Percentiles rank a stretch among this genome's conserved stretches.
These are phyloP conservation scores for Globisporangium radiosum DNA, from an alignment of 352 stramenopile genomes.

Conservation along the genomic window DNA sequence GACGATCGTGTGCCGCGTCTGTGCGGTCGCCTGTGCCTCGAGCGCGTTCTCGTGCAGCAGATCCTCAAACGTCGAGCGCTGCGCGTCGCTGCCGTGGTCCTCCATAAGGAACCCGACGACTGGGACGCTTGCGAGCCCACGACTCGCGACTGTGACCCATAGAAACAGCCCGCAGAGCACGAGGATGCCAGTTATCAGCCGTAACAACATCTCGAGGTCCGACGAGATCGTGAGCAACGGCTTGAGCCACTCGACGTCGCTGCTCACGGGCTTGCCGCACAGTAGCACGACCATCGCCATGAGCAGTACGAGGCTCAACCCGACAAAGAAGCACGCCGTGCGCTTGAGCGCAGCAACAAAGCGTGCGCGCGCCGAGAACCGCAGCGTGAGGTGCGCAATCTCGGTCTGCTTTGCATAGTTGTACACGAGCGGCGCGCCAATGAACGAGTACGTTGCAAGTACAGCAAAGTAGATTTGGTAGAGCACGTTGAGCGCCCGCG, in stretches of 20 bases:
- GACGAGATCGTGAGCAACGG: slow-evolving; percentile 71
- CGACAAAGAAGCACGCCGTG: slow-evolving; percentile 69
- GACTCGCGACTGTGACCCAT: slow-evolving; percentile 67
- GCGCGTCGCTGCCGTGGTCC: slow-evolving; percentile 61
- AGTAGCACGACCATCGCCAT: slow-evolving; percentile 67
- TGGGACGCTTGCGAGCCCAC: slow-evolving; percentile 64
- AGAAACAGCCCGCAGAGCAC: slow-evolving; percentile 68
- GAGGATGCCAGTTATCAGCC: slow-evolving; percentile 68
- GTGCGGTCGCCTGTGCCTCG: slow-evolving; percentile 54
- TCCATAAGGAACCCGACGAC: slow-evolving; percentile 76
- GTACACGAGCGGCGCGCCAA: slow-evolving; percentile 67
- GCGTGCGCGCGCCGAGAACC: slow-evolving; percentile 43
- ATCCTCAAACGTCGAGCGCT: slow-evolving; percentile 64
- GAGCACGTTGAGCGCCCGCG: slow-evolving; percentile 40
- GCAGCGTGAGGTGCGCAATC: slow-evolving; percentile 74
- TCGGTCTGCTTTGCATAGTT: slow-evolving; percentile 83
- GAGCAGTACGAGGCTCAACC: slow-evolving; percentile 52
- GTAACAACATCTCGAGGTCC: slow-evolving; percentile 65
- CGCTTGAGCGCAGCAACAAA: slow-evolving; percentile 61
- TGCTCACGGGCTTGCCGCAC: slow-evolving; percentile 67
- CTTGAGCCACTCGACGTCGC: slow-evolving; percentile 78
- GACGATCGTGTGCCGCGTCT: slow-evolving; percentile 69
- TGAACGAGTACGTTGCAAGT: slow-evolving; percentile 58
- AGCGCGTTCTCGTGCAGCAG: slow-evolving; percentile 69
- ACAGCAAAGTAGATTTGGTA: slow-evolving; percentile 71